Percentiles rank a stretch among this genome's conserved stretches.
Evolutionary conservation across 2,329 filamentous ascomycete genomes (phyloP).

Genomic region (Botrytis fabae): DNA sequence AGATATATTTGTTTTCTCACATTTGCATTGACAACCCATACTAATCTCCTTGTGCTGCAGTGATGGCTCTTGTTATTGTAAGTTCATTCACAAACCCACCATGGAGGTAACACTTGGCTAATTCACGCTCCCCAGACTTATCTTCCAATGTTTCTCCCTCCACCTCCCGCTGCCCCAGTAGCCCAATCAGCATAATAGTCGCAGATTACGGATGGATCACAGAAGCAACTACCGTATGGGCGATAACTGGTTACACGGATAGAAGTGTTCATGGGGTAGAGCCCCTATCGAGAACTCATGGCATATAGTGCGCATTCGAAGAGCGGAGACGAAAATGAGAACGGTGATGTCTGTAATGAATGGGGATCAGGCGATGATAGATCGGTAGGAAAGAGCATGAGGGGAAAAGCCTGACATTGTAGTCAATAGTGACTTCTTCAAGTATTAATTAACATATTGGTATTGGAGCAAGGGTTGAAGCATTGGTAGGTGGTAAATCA

Average conservation of each 20-base stretch:
- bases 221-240: not conserved
- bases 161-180: slow-evolving; percentile 50
- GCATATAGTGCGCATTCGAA: not conserved
- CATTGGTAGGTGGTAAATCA: not conserved
- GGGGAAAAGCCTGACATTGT: not conserved
- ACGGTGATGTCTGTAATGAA: not conserved
- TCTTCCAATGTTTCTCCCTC: slow-evolving; percentile 64
- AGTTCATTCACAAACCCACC: slow-evolving; percentile 31
- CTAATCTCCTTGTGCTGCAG: slow-evolving; percentile 28
- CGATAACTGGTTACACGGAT: not conserved
- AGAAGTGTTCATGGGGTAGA: not conserved
- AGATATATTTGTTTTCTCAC: slow-evolving; percentile 13
- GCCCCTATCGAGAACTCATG: not conserved
- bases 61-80: slow-evolving; percentile 45
- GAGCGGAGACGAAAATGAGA: not conserved
- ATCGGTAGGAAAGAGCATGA: not conserved
- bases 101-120: not conserved
- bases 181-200: slow-evolving; percentile 41
- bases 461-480: not conserved
- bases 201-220: not conserved
- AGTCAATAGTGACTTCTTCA: not conserved
- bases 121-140: slow-evolving; percentile 50
- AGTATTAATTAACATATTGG: not conserved
- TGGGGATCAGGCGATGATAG: not conserved
- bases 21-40: not conserved